Base-by-base conservation (phyloP, 805 yeast species). In the Danielia oregonensis region DNA sequence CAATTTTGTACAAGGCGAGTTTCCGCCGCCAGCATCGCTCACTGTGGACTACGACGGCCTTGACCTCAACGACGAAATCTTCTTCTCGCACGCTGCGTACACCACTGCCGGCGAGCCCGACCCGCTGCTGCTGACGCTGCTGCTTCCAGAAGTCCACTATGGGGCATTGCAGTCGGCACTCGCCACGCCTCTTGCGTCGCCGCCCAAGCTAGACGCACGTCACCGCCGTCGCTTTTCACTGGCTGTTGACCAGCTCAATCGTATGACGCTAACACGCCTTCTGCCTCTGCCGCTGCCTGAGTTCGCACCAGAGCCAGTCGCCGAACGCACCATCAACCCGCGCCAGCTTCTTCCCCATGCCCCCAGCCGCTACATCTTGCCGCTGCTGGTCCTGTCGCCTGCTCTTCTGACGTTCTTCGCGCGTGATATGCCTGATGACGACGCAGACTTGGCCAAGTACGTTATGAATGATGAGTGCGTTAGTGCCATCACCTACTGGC, bases 381-480 rank as follows among this genome's bases (percentile, higher is more conserved):
- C 49, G 7, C 35, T 40, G 26, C 30, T 24, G 32, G 42, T 35
- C 8, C 43, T 38, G 46, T 32, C 41, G 30, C 48, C 49, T 7
- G 28, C 36, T 27, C 42, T 45, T 17, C 22, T 26, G 36, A 43
- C 46, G 29, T 36, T 41, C 5, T 45, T 45, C 35, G 16, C 45
- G 13, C 29, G 17, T 24, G 37, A 28, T 9, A 7, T 26, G 16
- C 25, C 29, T 8, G n/a, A 27, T 21, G 36, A 41, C 6, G 33
- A 36, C 29, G 35, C 41, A 27, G 37, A 18, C 23, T 14, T 17
- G 15, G 32, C 21, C 21, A 37, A 40, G 10, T 44, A 39, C 30
- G 52, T 49, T 25, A 59, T 63, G 62, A 63, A 64, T 39, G 65
- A 63, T 37, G 69, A 65, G 40, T 64, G 69, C 40, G 57, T 59